Evolutionary conservation across 129 eudicot species (phyloP).

Genomic region (Flaveria trinervia): DNA sequence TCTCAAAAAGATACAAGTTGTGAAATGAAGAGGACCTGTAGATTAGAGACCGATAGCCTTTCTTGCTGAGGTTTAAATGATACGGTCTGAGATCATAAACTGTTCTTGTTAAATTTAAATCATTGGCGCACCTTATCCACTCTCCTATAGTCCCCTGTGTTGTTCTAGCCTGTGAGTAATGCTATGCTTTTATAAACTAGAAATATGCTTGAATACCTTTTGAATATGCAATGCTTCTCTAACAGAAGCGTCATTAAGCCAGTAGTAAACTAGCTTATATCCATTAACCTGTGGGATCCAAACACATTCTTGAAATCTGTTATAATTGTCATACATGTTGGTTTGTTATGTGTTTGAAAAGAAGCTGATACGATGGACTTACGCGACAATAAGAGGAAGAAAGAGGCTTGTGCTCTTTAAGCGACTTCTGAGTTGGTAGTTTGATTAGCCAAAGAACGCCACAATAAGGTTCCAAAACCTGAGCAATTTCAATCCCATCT

Average conservation of each 20-base stretch:
- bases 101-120: constrained; percentile 14
- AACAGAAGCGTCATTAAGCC: constrained; percentile 43
- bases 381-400: constrained; percentile 38
- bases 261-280: constrained; percentile 23
- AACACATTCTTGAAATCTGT: neutral
- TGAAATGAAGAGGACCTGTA: constrained; percentile 42
- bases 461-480: constrained; percentile 44
- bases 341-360: neutral
- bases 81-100: constrained; percentile 33
- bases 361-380: neutral
- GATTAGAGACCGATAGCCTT: constrained; percentile 54
- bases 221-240: constrained; percentile 50
- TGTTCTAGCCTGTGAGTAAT: neutral
- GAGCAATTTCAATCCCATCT: constrained; percentile 7
- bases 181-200: neutral
- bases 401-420: neutral
- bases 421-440: constrained; percentile 12
- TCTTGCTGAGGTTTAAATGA: constrained; percentile 47
- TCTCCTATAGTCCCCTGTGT: constrained; percentile 37
- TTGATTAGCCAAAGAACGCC: neutral
- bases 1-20: neutral
- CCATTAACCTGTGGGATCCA: constrained; percentile 31
- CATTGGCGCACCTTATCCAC: constrained; percentile 44
- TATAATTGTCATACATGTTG: neutral
- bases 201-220: constrained; percentile 41